These are phyloP conservation scores for Amaranthus hypochondriacus DNA, from an alignment of 148 eudicot genomes.

Conservation along the genomic window DNA sequence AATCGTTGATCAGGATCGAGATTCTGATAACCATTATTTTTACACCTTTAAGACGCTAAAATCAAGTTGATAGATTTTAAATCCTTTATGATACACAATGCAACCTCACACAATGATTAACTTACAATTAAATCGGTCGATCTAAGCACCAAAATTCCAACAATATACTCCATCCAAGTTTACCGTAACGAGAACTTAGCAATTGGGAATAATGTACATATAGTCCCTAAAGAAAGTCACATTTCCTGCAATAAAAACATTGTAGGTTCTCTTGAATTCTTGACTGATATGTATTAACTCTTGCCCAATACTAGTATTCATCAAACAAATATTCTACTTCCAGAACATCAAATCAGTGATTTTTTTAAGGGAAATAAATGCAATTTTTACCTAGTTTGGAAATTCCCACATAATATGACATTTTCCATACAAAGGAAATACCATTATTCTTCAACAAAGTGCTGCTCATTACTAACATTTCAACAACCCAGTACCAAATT, in stretches of 20 bases:
- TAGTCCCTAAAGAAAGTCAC: not conserved
- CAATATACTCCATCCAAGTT: not conserved
- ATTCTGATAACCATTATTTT: not conserved
- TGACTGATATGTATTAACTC: not conserved
- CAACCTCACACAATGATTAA: not conserved
- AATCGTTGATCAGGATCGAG: not conserved
- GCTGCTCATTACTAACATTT: not conserved
- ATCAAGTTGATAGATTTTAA: not conserved
- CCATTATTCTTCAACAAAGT: not conserved
- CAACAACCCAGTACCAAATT: not conserved
- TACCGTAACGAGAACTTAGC: not conserved
- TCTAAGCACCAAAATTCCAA: not conserved
- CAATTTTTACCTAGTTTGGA: not conserved
- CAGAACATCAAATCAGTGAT: not conserved
- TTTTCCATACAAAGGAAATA: not conserved
- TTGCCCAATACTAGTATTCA: not conserved
- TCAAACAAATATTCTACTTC: not conserved
- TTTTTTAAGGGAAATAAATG: not conserved
- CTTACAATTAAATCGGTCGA: not conserved
- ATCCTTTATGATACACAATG: not conserved
- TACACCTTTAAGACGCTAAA: too few relatives aligned
- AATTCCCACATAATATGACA: not conserved
- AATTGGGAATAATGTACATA: not conserved
- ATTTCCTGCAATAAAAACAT: not conserved
- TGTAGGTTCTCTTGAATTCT: not conserved